A percentile compares a stretch with the other conserved stretches of the same genome.
phyloP scores from a whole-genome alignment of 176 grass and related monocot genomes.

The Aegilops bicornis region DNA sequence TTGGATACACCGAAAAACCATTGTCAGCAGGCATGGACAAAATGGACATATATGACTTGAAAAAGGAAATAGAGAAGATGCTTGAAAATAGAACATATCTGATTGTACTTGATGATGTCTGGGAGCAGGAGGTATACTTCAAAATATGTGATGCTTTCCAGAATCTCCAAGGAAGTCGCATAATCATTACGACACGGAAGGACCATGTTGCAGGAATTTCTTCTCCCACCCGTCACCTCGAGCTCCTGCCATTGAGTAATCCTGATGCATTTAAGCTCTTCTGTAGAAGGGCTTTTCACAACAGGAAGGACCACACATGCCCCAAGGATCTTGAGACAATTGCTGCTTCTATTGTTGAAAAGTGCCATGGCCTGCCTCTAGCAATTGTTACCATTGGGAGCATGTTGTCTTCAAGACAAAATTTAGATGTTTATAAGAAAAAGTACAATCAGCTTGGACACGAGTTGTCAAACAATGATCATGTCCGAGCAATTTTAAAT shows the following conservation, averaged over 20 bases:
- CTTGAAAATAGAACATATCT: slow-evolving; percentile 45
- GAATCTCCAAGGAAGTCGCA: slow-evolving; percentile 19
- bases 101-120: slow-evolving; percentile 70
- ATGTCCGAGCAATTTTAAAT: slow-evolving; percentile 28
- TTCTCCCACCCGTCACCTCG: background rate
- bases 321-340: slow-evolving; percentile 17
- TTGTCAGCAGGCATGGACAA: background rate
- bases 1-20: background rate
- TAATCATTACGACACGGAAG: slow-evolving; percentile 60
- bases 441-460: slow-evolving; percentile 42
- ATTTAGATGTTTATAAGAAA: slow-evolving; percentile 31
- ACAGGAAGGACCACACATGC: slow-evolving; percentile 22
- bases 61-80: slow-evolving; percentile 1
- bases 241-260: background rate
- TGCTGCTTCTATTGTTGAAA: slow-evolving; percentile 45
- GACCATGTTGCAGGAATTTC: slow-evolving; percentile 45
- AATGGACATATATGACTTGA: slow-evolving; percentile 41
- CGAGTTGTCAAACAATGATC: slow-evolving; percentile 31
- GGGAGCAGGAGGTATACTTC: slow-evolving; percentile 44
- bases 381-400: slow-evolving; percentile 46
- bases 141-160: slow-evolving; percentile 46
- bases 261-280: slow-evolving; percentile 31
- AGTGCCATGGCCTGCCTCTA: slow-evolving; percentile 47
- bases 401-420: slow-evolving; percentile 40
- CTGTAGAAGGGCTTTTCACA: slow-evolving; percentile 40